Evolutionary conservation across 2,329 filamentous ascomycete genomes (phyloP).

Genomic region (Xylaria sp.): DNA sequence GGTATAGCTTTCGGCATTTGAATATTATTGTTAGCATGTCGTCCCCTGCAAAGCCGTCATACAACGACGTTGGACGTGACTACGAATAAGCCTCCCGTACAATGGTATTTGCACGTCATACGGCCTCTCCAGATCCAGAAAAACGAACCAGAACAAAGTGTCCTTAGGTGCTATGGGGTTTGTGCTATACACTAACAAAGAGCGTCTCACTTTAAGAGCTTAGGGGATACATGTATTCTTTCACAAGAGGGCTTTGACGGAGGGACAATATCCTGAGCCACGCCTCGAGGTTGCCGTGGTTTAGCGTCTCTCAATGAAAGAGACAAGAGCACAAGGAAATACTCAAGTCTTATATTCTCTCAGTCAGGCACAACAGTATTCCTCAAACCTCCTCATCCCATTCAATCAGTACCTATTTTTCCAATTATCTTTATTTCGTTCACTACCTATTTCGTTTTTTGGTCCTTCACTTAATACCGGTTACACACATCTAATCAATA

Average conservation of each 20-base stretch:
- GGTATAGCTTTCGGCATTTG: not conserved
- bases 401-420: not conserved
- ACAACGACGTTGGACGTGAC: not conserved
- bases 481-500: not conserved
- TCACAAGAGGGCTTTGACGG: not conserved
- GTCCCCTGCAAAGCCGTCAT: not conserved
- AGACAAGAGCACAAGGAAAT: not conserved
- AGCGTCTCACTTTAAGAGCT: not conserved
- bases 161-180: not conserved
- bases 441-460: conserved; percentile 1
- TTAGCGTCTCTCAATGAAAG: not conserved
- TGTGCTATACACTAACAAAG: conserved; percentile 1
- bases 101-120: not conserved
- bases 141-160: not conserved
- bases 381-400: not conserved
- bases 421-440: not conserved
- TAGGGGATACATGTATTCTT: not conserved
- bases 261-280: not conserved
- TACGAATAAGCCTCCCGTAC: not conserved
- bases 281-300: not conserved
- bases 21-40: not conserved
- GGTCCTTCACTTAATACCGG: conserved; percentile 5
- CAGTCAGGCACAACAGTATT: not conserved
- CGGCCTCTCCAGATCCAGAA: not conserved
- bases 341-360: conserved; percentile 9